Conservation (phyloP, 179 eudicot species). For the Dionaea muscipula region DNA sequence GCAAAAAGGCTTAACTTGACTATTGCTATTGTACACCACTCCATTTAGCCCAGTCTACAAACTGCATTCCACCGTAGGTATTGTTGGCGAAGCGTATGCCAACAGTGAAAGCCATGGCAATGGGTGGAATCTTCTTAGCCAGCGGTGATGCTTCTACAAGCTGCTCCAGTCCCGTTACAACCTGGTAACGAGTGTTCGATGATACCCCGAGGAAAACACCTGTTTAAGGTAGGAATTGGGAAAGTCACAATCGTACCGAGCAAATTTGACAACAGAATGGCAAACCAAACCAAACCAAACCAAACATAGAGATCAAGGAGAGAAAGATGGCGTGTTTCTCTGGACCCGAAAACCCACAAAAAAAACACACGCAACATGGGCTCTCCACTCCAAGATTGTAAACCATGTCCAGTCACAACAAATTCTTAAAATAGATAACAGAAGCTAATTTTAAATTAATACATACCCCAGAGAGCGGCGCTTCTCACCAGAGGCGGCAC, state of each 20-base stretch:
- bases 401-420: too few species aligned
- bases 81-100: slow-evolving; percentile 90
- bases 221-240: too few species aligned
- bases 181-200: slow-evolving; percentile 77
- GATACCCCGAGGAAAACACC: slow-evolving; percentile 80
- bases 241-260: too few species aligned
- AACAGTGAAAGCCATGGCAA: slow-evolving; percentile 78
- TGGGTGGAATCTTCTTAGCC: slow-evolving; percentile 55
- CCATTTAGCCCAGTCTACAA: slow-evolving; percentile 84
- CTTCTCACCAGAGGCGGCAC: slow-evolving; percentile 60
- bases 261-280: too few species aligned
- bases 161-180: slow-evolving; percentile 62
- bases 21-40: slow-evolving; percentile 72
- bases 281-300: not conserved
- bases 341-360: too few species aligned
- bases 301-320: too few species aligned
- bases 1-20: not conserved
- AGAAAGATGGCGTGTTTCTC: too few species aligned
- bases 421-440: too few species aligned
- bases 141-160: slow-evolving; percentile 65
- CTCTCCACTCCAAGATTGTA: too few species aligned
- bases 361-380: too few species aligned
- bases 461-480: slow-evolving; percentile 80
- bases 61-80: slow-evolving; percentile 88
- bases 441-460: too few species aligned